These are phyloP conservation scores for Populus alba DNA, from an alignment of 345 rosid species.

Conservation along the genomic window DNA sequence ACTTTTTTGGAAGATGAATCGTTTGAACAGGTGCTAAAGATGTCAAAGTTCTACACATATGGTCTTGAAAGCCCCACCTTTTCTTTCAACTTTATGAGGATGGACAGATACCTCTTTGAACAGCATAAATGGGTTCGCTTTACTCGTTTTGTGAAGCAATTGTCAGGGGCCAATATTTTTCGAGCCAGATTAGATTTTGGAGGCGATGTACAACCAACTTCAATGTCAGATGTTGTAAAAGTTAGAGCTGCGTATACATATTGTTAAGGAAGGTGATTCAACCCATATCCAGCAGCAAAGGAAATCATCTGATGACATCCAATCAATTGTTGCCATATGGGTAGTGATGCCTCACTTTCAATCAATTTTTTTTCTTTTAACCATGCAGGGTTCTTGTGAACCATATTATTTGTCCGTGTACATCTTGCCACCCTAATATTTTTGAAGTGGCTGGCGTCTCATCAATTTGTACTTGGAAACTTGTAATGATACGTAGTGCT, in stretches of 20 bases:
- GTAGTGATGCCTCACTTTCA: slow-evolving; percentile 15
- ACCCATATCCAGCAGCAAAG: not conserved
- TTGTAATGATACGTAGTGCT: not conserved
- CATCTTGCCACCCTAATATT: slow-evolving; percentile 22
- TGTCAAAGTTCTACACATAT: slow-evolving; percentile 38
- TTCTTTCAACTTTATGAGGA: slow-evolving; percentile 45
- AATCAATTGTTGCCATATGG: slow-evolving; percentile 20
- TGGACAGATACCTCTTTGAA: slow-evolving; percentile 46
- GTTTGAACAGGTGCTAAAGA: slow-evolving; percentile 41
- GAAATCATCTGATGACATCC: not conserved
- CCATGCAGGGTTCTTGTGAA: not conserved
- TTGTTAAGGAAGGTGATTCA: slow-evolving; percentile 14
- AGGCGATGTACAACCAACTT: slow-evolving; percentile 19
- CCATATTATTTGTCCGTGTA: not conserved
- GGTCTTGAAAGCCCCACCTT: slow-evolving; percentile 28
- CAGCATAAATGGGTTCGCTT: slow-evolving; percentile 38
- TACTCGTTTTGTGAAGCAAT: slow-evolving; percentile 39
- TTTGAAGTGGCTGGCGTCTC: slow-evolving; percentile 33
- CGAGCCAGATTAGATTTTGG: slow-evolving; percentile 39
- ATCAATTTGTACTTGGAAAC: not conserved
- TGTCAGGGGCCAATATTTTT: slow-evolving; percentile 38
- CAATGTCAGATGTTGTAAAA: slow-evolving; percentile 21
- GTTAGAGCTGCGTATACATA: slow-evolving; percentile 26
- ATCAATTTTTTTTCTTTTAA: not conserved
- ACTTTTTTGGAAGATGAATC: slow-evolving; percentile 33